Evolutionary conservation across 495 filamentous ascomycete genomes (phyloP).

Genomic region (Penicillium cosmopolitanum): DNA sequence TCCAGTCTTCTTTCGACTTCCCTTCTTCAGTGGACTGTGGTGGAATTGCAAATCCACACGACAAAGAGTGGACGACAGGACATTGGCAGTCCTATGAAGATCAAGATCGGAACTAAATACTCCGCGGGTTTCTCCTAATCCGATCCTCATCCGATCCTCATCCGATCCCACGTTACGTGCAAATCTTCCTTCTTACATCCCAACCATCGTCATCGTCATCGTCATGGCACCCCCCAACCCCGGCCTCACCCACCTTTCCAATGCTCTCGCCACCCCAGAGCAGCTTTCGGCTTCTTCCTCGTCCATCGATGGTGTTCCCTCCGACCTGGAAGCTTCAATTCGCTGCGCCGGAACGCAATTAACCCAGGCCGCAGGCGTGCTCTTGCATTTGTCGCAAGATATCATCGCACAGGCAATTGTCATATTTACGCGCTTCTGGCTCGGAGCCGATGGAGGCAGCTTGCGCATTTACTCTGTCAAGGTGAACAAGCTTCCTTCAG

Average conservation of each 20-base stretch:
- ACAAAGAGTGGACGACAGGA: no score
- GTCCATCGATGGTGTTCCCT: slow-evolving; percentile 69
- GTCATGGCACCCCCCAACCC: slow-evolving; percentile 32
- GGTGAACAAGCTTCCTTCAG: slow-evolving; percentile 36
- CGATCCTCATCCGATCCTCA: no score
- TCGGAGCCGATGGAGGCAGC: slow-evolving; percentile 67
- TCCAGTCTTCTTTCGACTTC: slow-evolving; percentile 10
- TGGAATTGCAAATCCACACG: no score
- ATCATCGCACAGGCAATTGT: slow-evolving; percentile 87
- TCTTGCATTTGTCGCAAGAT: slow-evolving; percentile 85
- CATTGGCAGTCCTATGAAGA: no score
- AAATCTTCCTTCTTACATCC: slow-evolving; percentile 6
- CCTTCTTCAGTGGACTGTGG: no score
- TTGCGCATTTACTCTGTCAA: slow-evolving; percentile 58
- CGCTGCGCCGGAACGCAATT: slow-evolving; percentile 66
- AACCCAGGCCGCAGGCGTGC: slow-evolving; percentile 84
- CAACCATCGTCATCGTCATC: background rate
- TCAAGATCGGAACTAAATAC: background rate
- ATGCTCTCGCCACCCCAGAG: slow-evolving; percentile 80
- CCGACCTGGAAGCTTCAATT: slow-evolving; percentile 72
- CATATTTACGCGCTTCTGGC: slow-evolving; percentile 86
- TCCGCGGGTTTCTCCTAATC: no score
- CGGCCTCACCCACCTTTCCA: slow-evolving; percentile 65
- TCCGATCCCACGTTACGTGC: slow-evolving; percentile 15
- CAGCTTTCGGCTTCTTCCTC: slow-evolving; percentile 76